These are phyloP conservation scores for Dittrichia graveolens DNA, from an alignment of 129 eudicot species.

Conservation along the genomic window DNA sequence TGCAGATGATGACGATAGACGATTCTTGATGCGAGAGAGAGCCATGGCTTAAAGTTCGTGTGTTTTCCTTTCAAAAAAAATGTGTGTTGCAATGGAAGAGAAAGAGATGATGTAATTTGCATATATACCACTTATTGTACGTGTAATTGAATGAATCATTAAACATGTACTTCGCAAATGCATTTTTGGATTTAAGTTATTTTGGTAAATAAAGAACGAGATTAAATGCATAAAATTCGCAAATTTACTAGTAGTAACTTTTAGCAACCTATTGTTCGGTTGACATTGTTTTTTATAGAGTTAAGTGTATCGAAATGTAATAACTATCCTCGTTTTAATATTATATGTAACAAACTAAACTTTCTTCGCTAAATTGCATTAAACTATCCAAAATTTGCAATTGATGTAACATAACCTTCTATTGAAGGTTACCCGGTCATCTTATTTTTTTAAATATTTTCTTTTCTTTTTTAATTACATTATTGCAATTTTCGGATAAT, in stretches of 20 bases:
- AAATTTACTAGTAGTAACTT: background rate
- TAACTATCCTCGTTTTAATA: too few species aligned
- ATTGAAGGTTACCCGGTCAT: too few species aligned
- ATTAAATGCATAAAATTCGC: background rate
- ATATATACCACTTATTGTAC: background rate
- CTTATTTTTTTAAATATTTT: too few species aligned
- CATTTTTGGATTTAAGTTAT: conserved; percentile 1
- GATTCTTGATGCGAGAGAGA: conserved; percentile 34
- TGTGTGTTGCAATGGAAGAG: conserved; percentile 24
- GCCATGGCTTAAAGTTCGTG: conserved; percentile 33
- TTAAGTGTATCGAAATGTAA: too few species aligned
- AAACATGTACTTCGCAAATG: background rate
- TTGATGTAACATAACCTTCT: too few species aligned
- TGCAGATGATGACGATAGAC: conserved; percentile 27
- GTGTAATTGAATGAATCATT: background rate
- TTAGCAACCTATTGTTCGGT: background rate
- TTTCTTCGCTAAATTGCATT: too few species aligned
- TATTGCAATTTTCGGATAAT: too few species aligned
- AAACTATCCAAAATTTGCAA: too few species aligned
- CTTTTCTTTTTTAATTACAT: too few species aligned
- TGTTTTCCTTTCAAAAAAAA: background rate
- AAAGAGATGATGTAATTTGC: conserved; percentile 13
- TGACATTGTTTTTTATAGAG: background rate
- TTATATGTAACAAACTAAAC: too few species aligned
- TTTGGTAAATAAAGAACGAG: background rate